Conservation (phyloP, 2,329 filamentous ascomycete species). For the Tolypocladium tropicale region DNA sequence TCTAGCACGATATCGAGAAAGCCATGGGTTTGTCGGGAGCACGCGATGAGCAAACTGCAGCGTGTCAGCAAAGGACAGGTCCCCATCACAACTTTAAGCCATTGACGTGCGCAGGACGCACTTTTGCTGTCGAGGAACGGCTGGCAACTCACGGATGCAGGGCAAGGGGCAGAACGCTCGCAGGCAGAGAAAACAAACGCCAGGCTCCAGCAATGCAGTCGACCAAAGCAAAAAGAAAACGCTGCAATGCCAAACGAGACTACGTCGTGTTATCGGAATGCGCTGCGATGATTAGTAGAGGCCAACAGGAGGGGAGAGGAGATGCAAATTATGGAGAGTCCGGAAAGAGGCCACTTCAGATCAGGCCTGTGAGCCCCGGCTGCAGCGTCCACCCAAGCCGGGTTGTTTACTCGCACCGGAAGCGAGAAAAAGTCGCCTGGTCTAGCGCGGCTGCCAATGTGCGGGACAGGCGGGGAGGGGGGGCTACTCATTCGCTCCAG, state of each 20-base stretch:
- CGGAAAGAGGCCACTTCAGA: neutral
- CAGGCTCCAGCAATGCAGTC: constrained; percentile 15
- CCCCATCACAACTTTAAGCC: too few relatives aligned
- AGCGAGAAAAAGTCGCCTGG: neutral
- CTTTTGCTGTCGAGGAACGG: neutral
- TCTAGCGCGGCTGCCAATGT: neutral
- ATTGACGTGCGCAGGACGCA: neutral
- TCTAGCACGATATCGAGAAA: constrained; percentile 16
- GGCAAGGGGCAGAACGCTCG: neutral
- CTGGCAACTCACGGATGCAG: constrained; percentile 1
- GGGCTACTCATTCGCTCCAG: too few relatives aligned
- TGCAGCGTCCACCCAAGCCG: neutral
- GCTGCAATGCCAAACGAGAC: constrained; percentile 6
- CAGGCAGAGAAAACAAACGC: constrained; percentile 16
- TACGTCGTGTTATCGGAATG: neutral
- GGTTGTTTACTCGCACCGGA: neutral
- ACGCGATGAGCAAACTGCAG: neutral
- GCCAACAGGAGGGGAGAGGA: neutral
- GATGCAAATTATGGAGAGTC: neutral
- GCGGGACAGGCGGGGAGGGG: neutral
- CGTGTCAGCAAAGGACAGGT: constrained; percentile 3
- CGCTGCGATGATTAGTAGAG: neutral
- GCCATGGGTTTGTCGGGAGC: constrained; percentile 15
- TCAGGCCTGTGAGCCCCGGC: neutral
- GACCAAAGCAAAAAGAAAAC: constrained; percentile 7